These are phyloP conservation scores for Hymenoscyphus albidus DNA, from an alignment of 2,329 filamentous ascomycete genomes.

Conservation along the genomic window DNA sequence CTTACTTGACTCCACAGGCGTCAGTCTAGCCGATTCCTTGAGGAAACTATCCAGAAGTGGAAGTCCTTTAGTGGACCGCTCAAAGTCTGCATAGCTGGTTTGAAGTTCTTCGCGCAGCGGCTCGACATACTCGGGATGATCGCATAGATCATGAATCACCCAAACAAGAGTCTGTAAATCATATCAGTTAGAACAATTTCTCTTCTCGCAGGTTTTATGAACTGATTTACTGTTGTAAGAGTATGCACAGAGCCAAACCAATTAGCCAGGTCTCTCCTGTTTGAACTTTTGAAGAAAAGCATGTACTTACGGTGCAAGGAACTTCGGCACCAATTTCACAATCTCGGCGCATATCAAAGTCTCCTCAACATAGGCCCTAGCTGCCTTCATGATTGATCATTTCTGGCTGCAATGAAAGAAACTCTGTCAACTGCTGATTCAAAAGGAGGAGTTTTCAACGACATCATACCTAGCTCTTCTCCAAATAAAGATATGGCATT, in stretches of 20 bases:
- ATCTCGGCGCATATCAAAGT: slow-evolving; percentile 9
- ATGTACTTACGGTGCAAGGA: slow-evolving; percentile 9
- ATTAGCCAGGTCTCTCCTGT: slow-evolving; percentile 16
- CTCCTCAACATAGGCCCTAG: slow-evolving; percentile 8
- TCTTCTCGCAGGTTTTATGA: not conserved
- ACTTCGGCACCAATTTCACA: slow-evolving; percentile 9
- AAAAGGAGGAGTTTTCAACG: not conserved
- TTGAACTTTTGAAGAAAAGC: not conserved
- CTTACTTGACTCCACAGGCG: slow-evolving; percentile 12
- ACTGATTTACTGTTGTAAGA: slow-evolving; percentile 9
- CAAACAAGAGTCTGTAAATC: slow-evolving; percentile 25
- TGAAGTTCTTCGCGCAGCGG: slow-evolving; percentile 32
- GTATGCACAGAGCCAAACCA: slow-evolving; percentile 17
- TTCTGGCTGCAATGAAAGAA: not conserved
- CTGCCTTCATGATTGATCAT: slow-evolving; percentile 13
- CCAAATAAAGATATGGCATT: slow-evolving; percentile 9
- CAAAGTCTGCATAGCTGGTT: slow-evolving; percentile 16
- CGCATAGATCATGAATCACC: slow-evolving; percentile 28
- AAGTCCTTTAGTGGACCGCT: slow-evolving; percentile 25
- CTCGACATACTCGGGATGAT: slow-evolving; percentile 17
- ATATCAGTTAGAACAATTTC: not conserved
- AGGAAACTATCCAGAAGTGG: slow-evolving; percentile 33
- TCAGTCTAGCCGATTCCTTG: slow-evolving; percentile 34
- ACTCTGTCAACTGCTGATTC: too few species aligned
- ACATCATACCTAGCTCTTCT: slow-evolving; percentile 1